Evolutionary conservation across 805 yeast genomes (phyloP), one percentile per base, ranked within the genome.

Genomic region (Zygotorulaspora danielsina): DNA sequence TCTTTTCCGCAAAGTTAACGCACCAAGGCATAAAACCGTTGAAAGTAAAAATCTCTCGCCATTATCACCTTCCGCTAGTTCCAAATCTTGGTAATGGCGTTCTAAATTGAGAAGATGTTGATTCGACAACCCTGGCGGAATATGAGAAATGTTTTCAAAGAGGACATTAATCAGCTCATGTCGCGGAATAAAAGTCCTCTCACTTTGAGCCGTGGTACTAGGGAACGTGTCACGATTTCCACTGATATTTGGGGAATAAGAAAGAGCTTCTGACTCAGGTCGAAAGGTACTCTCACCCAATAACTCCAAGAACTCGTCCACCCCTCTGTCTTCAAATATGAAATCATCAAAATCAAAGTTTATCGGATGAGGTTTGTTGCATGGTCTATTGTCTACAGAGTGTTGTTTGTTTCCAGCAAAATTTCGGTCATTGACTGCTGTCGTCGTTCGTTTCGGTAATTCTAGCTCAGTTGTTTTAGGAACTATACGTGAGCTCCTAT

Each of bases 1-100:
- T 16, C 36, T 20, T 12, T 38, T 38, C 16, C 41, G 28, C n/a
- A 38, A 11, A 16, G 41, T 38, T 16, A 38, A 24, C 12, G 41
- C 35, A 5, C 41, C 41, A n/a, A 38, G 41, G 22, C 36, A 38
- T 19, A 38, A 18, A 11, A 25, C 31, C 7, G 41, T 38, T 31
- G 41, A 8, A 7, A 38, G 31, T 7, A 38, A 21, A 21, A 38
- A 38, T 19, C 24, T 38, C 17, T 32, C 41, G 11, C 31, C 33
- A 32, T 19, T 31, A 7, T 24, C 29, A 11, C 19, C 21, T 20
- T 31, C 36, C n/a, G 7, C 24, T 21, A 8, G 7, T 21, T 21
- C 24, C 10, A 21, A 21, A 21, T 21, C 24, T 21, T 21, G 9
- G 10, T 21, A 21, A 21, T 10, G 24, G 10, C 24, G 7, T 10